Conservation (phyloP, 1,139 yeast species). For the Suhomyces choctaworum region DNA sequence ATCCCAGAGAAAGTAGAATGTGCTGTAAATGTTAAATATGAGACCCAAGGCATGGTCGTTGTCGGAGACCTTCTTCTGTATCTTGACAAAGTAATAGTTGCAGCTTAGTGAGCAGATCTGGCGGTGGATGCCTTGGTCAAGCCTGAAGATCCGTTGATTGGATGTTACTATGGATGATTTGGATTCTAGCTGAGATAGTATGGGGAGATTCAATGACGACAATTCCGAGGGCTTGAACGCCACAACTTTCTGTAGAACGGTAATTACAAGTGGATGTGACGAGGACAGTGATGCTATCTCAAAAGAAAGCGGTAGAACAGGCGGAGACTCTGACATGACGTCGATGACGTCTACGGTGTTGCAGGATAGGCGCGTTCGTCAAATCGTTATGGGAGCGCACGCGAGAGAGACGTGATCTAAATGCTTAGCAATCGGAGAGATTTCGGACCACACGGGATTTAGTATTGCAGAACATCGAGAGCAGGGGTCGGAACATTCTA, state of each 20-base stretch:
- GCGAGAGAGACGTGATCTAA: not conserved
- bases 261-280: constrained; percentile 15
- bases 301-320: constrained; percentile 18
- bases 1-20: constrained; percentile 21
- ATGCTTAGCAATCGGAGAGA: not conserved
- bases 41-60: constrained; percentile 21
- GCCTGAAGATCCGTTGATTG: constrained; percentile 13
- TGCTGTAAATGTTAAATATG: constrained; percentile 18
- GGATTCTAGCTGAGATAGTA: not conserved
- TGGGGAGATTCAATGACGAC: not conserved
- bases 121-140: constrained; percentile 12
- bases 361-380: not conserved
- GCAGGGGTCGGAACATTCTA: no score
- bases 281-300: constrained; percentile 16
- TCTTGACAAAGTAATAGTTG: constrained; percentile 17
- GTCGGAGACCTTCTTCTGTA: constrained; percentile 17
- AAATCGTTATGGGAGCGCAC: not conserved
- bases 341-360: not conserved
- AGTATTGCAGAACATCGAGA: no score
- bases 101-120: constrained; percentile 10
- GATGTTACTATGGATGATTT: not conserved
- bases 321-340: not conserved
- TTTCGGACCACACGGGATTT: no score
- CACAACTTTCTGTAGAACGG: constrained; percentile 15
- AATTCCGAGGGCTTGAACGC: not conserved